phyloP scores from a whole-genome alignment of 2,329 filamentous ascomycete species.

The Hypoxylon sp. region DNA sequence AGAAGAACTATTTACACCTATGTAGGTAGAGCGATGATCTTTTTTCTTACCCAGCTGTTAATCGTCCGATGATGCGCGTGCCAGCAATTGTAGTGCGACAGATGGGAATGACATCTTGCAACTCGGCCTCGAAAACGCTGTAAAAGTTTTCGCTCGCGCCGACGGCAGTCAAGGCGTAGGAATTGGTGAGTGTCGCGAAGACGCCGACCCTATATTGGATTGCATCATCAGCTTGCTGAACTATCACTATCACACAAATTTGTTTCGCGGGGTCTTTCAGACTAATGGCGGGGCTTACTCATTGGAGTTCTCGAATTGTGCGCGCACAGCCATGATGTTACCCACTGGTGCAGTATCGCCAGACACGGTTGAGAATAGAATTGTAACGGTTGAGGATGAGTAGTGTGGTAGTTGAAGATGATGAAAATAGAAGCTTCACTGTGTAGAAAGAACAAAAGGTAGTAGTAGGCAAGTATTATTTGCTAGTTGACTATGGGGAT shows the following conservation, averaged over 20 bases:
- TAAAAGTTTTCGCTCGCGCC: conserved; percentile 99
- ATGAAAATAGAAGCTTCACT: no score
- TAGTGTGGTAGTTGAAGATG: neutral
- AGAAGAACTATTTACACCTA: conserved; percentile 9
- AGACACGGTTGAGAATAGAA: conserved; percentile 30
- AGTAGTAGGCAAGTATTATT: no score
- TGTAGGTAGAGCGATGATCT: conserved; percentile 1
- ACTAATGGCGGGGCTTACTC: conserved; percentile 63
- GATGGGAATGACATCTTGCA: conserved; percentile 97
- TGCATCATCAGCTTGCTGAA: conserved; percentile 23
- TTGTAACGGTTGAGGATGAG: conserved; percentile 16
- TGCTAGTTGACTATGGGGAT: conserved; percentile 6
- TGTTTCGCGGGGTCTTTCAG: conserved; percentile 32
- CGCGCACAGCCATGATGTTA: conserved; percentile 69
- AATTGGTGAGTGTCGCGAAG: conserved; percentile 96
- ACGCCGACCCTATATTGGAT: conserved; percentile 80
- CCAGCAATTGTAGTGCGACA: conserved; percentile 96
- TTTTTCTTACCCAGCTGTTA: conserved; percentile 83
- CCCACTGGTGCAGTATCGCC: conserved; percentile 32
- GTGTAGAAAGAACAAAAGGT: conserved; percentile 2
- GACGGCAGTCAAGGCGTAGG: conserved; percentile 91
- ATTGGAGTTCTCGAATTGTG: conserved; percentile 89
- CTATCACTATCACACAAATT: conserved; percentile 16
- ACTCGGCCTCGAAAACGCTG: conserved; percentile 96
- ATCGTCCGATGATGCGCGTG: conserved; percentile 91